A percentile compares a stretch with the other conserved stretches of the same genome.
These are phyloP conservation scores for Leucocoprinus leucothites DNA, from an alignment of 768 basidiomycete species.

Conservation along the genomic window DNA sequence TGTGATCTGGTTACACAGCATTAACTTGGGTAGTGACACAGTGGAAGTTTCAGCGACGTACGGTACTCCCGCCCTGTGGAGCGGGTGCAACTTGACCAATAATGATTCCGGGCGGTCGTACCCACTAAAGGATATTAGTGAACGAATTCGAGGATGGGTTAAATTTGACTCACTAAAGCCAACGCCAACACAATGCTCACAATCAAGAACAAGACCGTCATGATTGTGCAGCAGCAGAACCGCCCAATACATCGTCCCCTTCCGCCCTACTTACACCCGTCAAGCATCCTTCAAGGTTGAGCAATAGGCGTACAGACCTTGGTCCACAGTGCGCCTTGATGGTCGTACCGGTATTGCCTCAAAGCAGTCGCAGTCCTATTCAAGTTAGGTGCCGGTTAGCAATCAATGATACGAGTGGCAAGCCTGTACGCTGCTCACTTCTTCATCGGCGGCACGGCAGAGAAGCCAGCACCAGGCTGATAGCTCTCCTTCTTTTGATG, in stretches of 20 bases:
- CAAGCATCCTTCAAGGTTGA: background rate
- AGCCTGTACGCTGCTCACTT: conserved; percentile 3
- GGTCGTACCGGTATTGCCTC: conserved; percentile 50
- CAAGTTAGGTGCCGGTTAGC: conserved; percentile 1
- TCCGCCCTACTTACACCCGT: conserved; percentile 44
- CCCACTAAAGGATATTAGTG: conserved; percentile 49
- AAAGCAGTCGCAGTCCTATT: conserved; percentile 38
- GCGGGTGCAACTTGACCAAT: conserved; percentile 48
- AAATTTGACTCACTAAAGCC: conserved; percentile 50
- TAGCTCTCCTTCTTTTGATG: conserved; percentile 7
- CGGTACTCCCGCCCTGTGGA: conserved; percentile 39
- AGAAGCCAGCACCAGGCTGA: background rate
- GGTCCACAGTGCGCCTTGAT: conserved; percentile 67
- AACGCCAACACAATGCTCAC: conserved; percentile 65
- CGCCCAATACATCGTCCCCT: conserved; percentile 59
- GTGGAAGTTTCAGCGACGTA: conserved; percentile 24
- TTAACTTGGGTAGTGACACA: background rate
- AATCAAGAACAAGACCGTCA: conserved; percentile 62
- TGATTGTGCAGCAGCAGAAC: conserved; percentile 73
- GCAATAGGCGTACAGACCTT: conserved; percentile 36
- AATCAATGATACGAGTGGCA: background rate
- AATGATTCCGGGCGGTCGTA: conserved; percentile 65
- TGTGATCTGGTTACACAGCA: background rate
- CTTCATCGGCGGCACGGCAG: background rate
- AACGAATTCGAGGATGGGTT: background rate